Conservation (phyloP, 768 basidiomycete species). For the Royoungia palumana region DNA sequence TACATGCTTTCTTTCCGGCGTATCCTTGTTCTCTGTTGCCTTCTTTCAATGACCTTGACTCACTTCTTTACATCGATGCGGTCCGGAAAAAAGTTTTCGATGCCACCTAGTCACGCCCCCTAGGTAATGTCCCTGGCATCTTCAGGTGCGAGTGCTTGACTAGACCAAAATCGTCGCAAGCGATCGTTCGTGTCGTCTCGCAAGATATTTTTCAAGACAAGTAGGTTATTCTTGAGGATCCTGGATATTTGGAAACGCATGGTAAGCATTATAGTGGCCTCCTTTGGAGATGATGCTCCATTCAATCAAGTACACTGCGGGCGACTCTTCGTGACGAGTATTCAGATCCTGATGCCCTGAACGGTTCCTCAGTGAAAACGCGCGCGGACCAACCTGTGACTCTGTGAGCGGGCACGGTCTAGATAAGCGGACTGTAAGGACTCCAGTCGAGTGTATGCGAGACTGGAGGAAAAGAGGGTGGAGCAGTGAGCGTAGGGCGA, state of each 20-base stretch:
- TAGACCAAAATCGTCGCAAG: background rate
- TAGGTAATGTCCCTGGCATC: conserved; percentile 27
- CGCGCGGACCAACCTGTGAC: conserved; percentile 26
- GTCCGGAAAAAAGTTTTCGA: conserved; percentile 24
- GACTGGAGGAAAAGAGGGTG: too few species aligned
- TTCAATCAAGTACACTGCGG: conserved; percentile 33
- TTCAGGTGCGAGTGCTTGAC: background rate
- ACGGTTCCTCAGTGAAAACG: conserved; percentile 26
- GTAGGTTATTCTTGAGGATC: conserved; percentile 24
- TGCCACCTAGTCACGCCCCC: conserved; percentile 19
- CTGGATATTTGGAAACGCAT: conserved; percentile 19
- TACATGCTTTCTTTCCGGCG: conserved; percentile 24
- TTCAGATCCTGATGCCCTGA: conserved; percentile 34
- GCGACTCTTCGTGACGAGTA: conserved; percentile 51
- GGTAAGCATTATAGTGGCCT: conserved; percentile 14
- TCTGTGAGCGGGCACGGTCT: conserved; percentile 28
- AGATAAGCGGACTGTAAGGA: too few species aligned
- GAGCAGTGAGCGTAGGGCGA: too few species aligned
- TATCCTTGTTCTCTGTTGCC: conserved; percentile 25
- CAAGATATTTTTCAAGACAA: conserved; percentile 20
- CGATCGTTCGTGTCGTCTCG: conserved; percentile 11
- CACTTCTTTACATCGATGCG: conserved; percentile 26
- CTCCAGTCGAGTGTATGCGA: too few species aligned
- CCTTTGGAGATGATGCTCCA: background rate
- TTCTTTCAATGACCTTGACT: conserved; percentile 15